Percentiles rank a stretch among this genome's conserved stretches.
phyloP scores from a whole-genome alignment of 2,329 filamentous ascomycete genomes.

The Sporothrix globosa region DNA sequence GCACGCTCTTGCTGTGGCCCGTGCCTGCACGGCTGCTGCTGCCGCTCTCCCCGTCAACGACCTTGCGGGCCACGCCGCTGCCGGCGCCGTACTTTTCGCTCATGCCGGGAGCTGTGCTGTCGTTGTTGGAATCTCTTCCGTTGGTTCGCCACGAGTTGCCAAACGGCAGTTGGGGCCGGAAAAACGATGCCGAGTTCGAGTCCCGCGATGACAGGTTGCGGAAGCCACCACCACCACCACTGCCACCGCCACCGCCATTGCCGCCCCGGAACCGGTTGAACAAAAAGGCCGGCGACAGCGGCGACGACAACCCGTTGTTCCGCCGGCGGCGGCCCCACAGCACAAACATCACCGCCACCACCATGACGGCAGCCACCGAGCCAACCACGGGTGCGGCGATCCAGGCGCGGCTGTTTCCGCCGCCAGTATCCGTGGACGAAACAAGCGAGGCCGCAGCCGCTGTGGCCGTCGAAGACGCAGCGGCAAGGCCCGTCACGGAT shows the following conservation, averaged over 20 bases:
- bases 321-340: conserved; percentile 40
- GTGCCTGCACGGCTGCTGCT: not conserved
- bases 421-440: not conserved
- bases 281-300: conserved; percentile 24
- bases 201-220: conserved; percentile 28
- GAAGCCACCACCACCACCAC: not conserved
- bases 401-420: conserved; percentile 39
- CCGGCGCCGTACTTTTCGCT: conserved; percentile 25
- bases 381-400: conserved; percentile 45
- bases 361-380: conserved; percentile 41
- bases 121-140: not conserved
- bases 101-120: not conserved
- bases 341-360: conserved; percentile 42
- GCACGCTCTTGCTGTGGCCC: conserved; percentile 10
- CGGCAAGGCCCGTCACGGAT: not conserved
- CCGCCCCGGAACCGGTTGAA: conserved; percentile 26
- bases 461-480: not conserved
- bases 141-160: conserved; percentile 31
- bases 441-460: conserved; percentile 3
- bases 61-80: not conserved
- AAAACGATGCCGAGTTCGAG: conserved; percentile 20
- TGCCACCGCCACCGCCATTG: not conserved
- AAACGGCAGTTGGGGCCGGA: conserved; percentile 27
- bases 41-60: not conserved
- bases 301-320: conserved; percentile 8